Evolutionary conservation across 1,284 basidiomycete genomes (phyloP), one percentile per base, ranked within the genome.

Genomic region (Boletus mariae): DNA sequence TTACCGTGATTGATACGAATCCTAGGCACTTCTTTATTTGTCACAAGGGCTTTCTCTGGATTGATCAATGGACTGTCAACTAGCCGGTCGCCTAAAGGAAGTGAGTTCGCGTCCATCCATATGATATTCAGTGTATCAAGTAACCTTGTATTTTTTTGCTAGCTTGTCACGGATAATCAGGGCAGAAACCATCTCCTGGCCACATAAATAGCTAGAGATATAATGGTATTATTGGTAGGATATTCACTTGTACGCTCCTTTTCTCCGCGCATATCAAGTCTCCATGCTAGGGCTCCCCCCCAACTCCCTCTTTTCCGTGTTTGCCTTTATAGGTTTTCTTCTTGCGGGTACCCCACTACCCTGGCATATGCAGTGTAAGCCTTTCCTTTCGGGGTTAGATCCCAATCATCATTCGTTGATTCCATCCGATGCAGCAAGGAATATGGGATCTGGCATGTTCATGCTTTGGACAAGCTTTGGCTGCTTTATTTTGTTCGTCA

Each of bases 381-480:
- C 7, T 1, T 38, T 32, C 23, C 17, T 4, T 7, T 41, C 12
- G 15, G 40, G 17, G 12, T 8, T 11, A 4, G 12, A 11, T 45
- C 13, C 20, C 28, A 5, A 20, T 32, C 29, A 9, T 38, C 10
- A 15, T 29, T 7, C 11, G 2, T 25, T 45, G 17, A 51, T 47
- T 32, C 9, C 1, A 45, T 46, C 15, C 8, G 1, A 41, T 44
- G 12, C 23, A 72, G 77, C 73, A 17, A 75, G 75, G 74, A 80
- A 79, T 56, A 67, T 71, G 10, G 85, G 84, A 32, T 86, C 85
- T 9, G 78, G 86, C 54, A 66, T 83, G 46, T 84, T 78, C 66
- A 85, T 90, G 69, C 60, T 74, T 37, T 90, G 85, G 87, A 71
- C 77, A 3, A 75, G 76, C 2, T 43, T 83, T 4, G 75, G 69